phyloP scores from a whole-genome alignment of 805 yeast genomes.

The Candida piceae region DNA sequence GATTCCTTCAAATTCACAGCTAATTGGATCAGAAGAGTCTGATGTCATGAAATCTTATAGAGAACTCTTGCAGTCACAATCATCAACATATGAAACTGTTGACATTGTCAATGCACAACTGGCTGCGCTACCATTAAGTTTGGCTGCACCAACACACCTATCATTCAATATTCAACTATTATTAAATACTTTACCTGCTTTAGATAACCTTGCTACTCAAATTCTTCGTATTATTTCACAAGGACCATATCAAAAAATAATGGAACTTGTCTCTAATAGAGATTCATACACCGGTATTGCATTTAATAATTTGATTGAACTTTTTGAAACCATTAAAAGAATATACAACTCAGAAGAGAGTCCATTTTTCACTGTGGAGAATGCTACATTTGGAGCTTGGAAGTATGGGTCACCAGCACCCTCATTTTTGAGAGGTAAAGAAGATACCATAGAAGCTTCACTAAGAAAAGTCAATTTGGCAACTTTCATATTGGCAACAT shows the following conservation, averaged over 20 bases:
- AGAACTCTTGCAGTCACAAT: slow-evolving; percentile 19
- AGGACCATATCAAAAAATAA: slow-evolving; percentile 71
- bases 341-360: slow-evolving; percentile 63
- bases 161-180: slow-evolving; percentile 61
- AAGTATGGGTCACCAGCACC: slow-evolving; percentile 58
- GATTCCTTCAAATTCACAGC: slow-evolving; percentile 32
- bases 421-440: slow-evolving; percentile 50
- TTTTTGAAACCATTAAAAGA: slow-evolving; percentile 72
- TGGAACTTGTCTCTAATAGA: slow-evolving; percentile 61
- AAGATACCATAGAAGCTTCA: slow-evolving; percentile 57
- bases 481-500: slow-evolving; percentile 80
- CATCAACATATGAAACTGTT: slow-evolving; percentile 14
- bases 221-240: slow-evolving; percentile 65
- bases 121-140: slow-evolving; percentile 54
- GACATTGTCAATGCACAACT: slow-evolving; percentile 41
- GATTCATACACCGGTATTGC: slow-evolving; percentile 61
- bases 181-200: slow-evolving; percentile 63
- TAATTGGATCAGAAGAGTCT: slow-evolving; percentile 23
- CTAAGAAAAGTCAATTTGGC: slow-evolving; percentile 82
- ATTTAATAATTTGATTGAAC: slow-evolving; percentile 62
- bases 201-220: slow-evolving; percentile 82
- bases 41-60: slow-evolving; percentile 24
- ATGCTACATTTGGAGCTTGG: slow-evolving; percentile 70
- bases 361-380: slow-evolving; percentile 66
- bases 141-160: slow-evolving; percentile 50